phyloP scores from a whole-genome alignment of 2,329 filamentous ascomycete species.

The Talaromyces sp. region DNA sequence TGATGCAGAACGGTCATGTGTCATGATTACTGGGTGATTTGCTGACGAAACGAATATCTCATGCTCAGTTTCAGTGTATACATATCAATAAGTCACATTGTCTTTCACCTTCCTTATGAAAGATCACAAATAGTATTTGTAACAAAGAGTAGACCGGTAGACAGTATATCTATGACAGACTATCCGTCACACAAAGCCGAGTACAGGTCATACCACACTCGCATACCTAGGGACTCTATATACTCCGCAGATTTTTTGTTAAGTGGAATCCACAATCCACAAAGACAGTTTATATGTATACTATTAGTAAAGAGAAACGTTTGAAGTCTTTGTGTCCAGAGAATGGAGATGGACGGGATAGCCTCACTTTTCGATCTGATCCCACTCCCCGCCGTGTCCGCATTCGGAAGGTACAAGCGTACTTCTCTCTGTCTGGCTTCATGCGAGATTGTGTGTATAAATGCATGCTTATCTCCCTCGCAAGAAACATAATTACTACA shows the following conservation, averaged over 20 bases:
- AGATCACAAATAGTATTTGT: background rate
- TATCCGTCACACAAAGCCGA: background rate
- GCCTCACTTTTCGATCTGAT: constrained; percentile 1
- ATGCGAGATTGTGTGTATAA: constrained; percentile 1
- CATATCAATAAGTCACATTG: background rate
- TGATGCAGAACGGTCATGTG: background rate
- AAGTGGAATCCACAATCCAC: background rate
- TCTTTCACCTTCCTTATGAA: background rate
- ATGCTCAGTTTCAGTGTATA: background rate
- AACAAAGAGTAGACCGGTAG: background rate
- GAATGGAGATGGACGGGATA: background rate
- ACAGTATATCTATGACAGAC: background rate
- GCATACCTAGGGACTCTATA: background rate
- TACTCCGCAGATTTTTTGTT: background rate
- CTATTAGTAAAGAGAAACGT: background rate
- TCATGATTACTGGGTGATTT: background rate
- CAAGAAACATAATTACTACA: background rate
- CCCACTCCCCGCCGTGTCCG: constrained; percentile 2
- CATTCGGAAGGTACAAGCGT: constrained; percentile 18
- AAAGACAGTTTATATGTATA: no score
- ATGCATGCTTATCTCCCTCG: background rate
- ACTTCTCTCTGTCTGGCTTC: background rate
- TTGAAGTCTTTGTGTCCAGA: background rate
- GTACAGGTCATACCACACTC: no score
- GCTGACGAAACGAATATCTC: background rate